These are phyloP conservation scores for Pseudopithomyces chartarum DNA, from an alignment of 2,329 filamentous ascomycete species.

Conservation along the genomic window DNA sequence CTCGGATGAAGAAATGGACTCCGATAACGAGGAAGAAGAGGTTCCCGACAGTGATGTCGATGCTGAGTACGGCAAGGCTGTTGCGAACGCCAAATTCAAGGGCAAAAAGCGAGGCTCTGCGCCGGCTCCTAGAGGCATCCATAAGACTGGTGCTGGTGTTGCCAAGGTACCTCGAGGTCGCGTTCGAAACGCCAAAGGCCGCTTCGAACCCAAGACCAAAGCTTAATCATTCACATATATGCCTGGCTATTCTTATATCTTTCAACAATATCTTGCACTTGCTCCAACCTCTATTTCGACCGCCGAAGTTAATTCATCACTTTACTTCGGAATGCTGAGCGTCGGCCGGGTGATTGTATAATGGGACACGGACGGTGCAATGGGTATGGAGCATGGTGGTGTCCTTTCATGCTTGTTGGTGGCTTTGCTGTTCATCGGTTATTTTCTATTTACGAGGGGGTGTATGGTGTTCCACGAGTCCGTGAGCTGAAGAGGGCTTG, in stretches of 20 bases:
- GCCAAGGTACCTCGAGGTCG: conserved; percentile 8
- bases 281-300: background rate
- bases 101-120: conserved; percentile 13
- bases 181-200: conserved; percentile 2
- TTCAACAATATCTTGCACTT: background rate
- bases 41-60: conserved; percentile 6
- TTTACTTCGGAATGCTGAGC: background rate
- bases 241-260: background rate
- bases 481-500: background rate
- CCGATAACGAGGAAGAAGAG: conserved; percentile 4
- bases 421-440: background rate
- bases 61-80: conserved; percentile 1
- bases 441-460: background rate
- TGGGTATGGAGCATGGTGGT: conserved; percentile 7
- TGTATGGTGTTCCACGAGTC: background rate
- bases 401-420: background rate
- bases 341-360: background rate
- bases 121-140: conserved; percentile 14
- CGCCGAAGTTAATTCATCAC: background rate
- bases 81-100: conserved; percentile 1
- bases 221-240: background rate
- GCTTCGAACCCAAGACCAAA: background rate
- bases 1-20: conserved; percentile 2
- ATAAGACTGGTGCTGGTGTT: conserved; percentile 20
- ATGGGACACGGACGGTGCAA: conserved; percentile 3